Evolutionary conservation across 768 basidiomycete species (phyloP).

Genomic region (Trametes coccinea): DNA sequence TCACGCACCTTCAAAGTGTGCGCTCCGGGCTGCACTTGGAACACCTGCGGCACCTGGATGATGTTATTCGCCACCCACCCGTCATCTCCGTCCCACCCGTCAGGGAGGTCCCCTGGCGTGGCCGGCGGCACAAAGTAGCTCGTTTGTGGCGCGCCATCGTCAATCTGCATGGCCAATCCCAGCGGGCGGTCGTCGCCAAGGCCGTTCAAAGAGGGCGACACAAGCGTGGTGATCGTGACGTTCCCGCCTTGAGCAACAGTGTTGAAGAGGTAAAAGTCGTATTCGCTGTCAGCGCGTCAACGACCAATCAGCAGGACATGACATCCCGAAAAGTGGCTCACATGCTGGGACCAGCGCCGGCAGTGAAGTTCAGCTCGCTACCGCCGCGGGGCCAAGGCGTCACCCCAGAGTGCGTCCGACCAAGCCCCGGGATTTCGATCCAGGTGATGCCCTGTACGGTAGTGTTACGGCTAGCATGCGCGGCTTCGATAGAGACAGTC

Average conservation of each 20-base stretch:
- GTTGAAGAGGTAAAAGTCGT: constrained; percentile 67
- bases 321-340: constrained; percentile 31
- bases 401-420: constrained; percentile 59
- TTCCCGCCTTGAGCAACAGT: constrained; percentile 43
- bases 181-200: constrained; percentile 51
- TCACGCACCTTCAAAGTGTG: constrained; percentile 57
- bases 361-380: constrained; percentile 55
- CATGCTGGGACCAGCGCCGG: constrained; percentile 64
- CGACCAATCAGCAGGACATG: not conserved
- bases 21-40: constrained; percentile 47
- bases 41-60: constrained; percentile 41
- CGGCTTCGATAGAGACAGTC: constrained; percentile 66
- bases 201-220: constrained; percentile 56
- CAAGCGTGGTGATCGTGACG: constrained; percentile 46
- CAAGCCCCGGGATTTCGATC: constrained; percentile 60
- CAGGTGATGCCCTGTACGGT: constrained; percentile 54
- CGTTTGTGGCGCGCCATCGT: constrained; percentile 42
- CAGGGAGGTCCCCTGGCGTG: constrained; percentile 46
- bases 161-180: constrained; percentile 52
- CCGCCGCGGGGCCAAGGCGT: constrained; percentile 57
- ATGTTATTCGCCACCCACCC: constrained; percentile 58
- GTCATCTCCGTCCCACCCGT: constrained; percentile 47
- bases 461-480: constrained; percentile 50
- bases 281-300: constrained; percentile 43
- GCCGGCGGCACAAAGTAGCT: constrained; percentile 49